These are phyloP conservation scores for Domatiomyces globalis DNA, from an alignment of 2,329 filamentous ascomycete genomes.

Conservation along the genomic window DNA sequence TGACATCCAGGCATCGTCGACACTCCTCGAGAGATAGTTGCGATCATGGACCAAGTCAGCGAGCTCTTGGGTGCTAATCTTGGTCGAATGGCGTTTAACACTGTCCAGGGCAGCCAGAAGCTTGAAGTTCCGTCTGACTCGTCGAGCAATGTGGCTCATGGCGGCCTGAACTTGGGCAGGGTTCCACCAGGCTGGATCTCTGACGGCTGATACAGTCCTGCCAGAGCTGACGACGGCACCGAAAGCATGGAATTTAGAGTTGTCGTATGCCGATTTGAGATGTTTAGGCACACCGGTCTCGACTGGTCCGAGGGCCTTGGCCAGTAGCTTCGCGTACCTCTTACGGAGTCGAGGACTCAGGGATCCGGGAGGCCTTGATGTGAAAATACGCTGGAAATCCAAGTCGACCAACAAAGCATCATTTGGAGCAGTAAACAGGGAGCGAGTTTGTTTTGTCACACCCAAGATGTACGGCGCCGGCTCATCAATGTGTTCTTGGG, in stretches of 20 bases:
- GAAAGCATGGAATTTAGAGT: slow-evolving; percentile 86
- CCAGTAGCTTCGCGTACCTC: slow-evolving; percentile 86
- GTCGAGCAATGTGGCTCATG: slow-evolving; percentile 90
- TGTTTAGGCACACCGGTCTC: slow-evolving; percentile 82
- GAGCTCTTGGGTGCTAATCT: slow-evolving; percentile 93
- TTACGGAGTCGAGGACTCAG: slow-evolving; percentile 70
- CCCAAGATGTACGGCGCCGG: slow-evolving; percentile 93
- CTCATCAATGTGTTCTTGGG: slow-evolving; percentile 86
- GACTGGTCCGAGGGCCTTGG: slow-evolving; percentile 78
- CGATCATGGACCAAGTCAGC: slow-evolving; percentile 96
- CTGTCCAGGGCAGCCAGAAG: slow-evolving; percentile 93
- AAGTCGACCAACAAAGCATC: slow-evolving; percentile 87
- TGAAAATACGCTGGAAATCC: slow-evolving; percentile 92
- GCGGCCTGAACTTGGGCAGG: slow-evolving; percentile 87
- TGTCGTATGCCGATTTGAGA: slow-evolving; percentile 83
- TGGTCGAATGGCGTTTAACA: slow-evolving; percentile 26
- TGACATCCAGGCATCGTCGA: slow-evolving; percentile 93
- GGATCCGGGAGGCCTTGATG: slow-evolving; percentile 80
- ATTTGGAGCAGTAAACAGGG: slow-evolving; percentile 80
- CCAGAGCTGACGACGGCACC: slow-evolving; percentile 98
- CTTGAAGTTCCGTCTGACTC: slow-evolving; percentile 84
- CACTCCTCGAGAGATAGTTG: slow-evolving; percentile 95
- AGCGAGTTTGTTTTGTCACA: slow-evolving; percentile 84
- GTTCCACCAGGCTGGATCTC: slow-evolving; percentile 95
- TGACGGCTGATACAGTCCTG: slow-evolving; percentile 75